Evolutionary conservation across 2,329 filamentous ascomycete species (phyloP).

Genomic region (Pseudonectria buxi): DNA sequence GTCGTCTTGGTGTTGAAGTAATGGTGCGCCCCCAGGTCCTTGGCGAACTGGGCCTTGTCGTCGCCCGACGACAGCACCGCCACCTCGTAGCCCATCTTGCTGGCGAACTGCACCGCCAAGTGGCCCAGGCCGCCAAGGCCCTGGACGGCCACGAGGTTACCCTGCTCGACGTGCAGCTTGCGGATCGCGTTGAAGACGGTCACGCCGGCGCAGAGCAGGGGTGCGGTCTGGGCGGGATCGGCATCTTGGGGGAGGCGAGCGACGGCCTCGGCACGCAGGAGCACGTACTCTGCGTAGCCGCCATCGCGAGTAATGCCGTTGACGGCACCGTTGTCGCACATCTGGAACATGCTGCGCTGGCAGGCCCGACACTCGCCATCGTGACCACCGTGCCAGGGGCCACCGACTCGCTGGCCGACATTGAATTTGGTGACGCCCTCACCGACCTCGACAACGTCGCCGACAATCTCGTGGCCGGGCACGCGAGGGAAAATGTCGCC

Average conservation of each 20-base stretch:
- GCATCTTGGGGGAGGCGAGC: slow-evolving; percentile 47
- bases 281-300: slow-evolving; percentile 60
- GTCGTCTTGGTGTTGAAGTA: slow-evolving; percentile 46
- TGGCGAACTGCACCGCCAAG: slow-evolving; percentile 68
- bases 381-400: slow-evolving; percentile 44
- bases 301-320: slow-evolving; percentile 63
- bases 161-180: slow-evolving; percentile 45
- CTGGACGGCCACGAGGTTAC: slow-evolving; percentile 51
- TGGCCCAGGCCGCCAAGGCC: slow-evolving; percentile 73
- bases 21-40: slow-evolving; percentile 35
- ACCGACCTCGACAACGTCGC: slow-evolving; percentile 56
- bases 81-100: slow-evolving; percentile 68
- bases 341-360: slow-evolving; percentile 57
- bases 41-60: slow-evolving; percentile 62
- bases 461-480: slow-evolving; percentile 67
- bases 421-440: slow-evolving; percentile 50
- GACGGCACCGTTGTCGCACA: slow-evolving; percentile 55
- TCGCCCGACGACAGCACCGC: slow-evolving; percentile 61
- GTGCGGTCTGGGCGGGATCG: slow-evolving; percentile 48
- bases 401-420: slow-evolving; percentile 59
- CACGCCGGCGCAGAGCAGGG: slow-evolving; percentile 59
- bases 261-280: slow-evolving; percentile 53
- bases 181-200: slow-evolving; percentile 56
- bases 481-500: slow-evolving; percentile 53
- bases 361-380: slow-evolving; percentile 57